These are phyloP conservation scores for Talaromyces proteolyticus DNA, from an alignment of 495 filamentous ascomycete genomes.

Conservation along the genomic window DNA sequence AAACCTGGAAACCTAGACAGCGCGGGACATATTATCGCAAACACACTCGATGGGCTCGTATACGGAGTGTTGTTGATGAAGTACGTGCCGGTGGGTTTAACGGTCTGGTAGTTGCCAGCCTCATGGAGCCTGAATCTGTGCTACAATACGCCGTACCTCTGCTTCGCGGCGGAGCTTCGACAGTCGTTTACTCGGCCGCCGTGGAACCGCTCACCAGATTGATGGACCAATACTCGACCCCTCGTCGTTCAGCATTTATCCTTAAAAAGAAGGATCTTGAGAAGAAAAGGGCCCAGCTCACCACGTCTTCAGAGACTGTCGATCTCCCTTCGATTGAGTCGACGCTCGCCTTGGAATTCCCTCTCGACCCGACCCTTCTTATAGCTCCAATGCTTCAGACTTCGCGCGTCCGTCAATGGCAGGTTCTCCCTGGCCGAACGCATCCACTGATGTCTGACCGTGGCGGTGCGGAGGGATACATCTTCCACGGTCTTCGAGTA, in stretches of 20 bases:
- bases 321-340: constrained; percentile 35
- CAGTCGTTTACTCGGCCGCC: constrained; percentile 76
- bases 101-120: constrained; percentile 72
- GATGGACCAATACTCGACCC: constrained; percentile 73
- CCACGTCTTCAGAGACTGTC: constrained; percentile 11
- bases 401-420: constrained; percentile 68
- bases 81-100: constrained; percentile 72
- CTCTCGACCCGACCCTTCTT: constrained; percentile 74
- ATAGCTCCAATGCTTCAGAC: constrained; percentile 77
- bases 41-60: constrained; percentile 68
- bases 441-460: constrained; percentile 88
- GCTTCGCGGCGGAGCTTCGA: constrained; percentile 72
- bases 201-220: constrained; percentile 71
- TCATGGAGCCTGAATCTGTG: constrained; percentile 74
- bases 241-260: constrained; percentile 68
- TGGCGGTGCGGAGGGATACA: constrained; percentile 84
- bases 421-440: constrained; percentile 86
- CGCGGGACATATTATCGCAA: constrained; percentile 80
- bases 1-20: constrained; percentile 66
- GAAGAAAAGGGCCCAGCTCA: constrained; percentile 13
- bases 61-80: constrained; percentile 60
- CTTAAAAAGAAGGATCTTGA: constrained; percentile 28
- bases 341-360: constrained; percentile 62
- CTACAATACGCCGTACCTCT: constrained; percentile 69
- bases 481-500: constrained; percentile 80